Percentiles rank a stretch among this genome's conserved stretches.
Evolutionary conservation across 768 basidiomycete genomes (phyloP).

Genomic region (Lepiota brunneoincarnata): DNA sequence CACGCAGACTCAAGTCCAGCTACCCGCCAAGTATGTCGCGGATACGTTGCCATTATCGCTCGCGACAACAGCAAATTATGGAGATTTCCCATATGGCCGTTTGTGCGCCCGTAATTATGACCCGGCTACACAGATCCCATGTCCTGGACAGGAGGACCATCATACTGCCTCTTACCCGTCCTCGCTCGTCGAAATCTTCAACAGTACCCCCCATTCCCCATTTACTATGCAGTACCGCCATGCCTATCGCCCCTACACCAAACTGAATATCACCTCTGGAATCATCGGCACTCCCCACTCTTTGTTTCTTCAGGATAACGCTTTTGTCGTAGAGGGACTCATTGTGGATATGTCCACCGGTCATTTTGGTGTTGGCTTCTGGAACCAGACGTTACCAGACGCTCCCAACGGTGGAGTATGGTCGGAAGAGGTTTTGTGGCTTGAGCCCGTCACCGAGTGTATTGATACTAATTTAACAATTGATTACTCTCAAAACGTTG

Average conservation of each 20-base stretch:
- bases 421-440: background rate
- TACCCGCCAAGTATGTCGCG: no score
- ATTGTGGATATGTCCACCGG: conserved; percentile 1
- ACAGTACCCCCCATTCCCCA: background rate
- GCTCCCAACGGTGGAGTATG: background rate
- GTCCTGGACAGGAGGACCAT: background rate
- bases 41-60: no score
- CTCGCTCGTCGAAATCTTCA: background rate
- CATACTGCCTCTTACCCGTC: background rate
- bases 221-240: background rate
- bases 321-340: background rate
- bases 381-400: background rate
- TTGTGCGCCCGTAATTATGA: no score
- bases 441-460: no score
- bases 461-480: no score
- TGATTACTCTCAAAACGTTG: no score
- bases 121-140: no score
- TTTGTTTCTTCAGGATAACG: background rate
- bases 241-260: background rate
- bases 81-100: no score
- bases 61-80: no score
- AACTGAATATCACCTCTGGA: background rate
- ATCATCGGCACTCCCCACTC: background rate
- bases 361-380: conserved; percentile 1
- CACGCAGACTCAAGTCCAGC: no score